Base-by-base conservation (phyloP, 371 early-diverging fungal genomes). In the Apophysomyces trapeziformis region DNA sequence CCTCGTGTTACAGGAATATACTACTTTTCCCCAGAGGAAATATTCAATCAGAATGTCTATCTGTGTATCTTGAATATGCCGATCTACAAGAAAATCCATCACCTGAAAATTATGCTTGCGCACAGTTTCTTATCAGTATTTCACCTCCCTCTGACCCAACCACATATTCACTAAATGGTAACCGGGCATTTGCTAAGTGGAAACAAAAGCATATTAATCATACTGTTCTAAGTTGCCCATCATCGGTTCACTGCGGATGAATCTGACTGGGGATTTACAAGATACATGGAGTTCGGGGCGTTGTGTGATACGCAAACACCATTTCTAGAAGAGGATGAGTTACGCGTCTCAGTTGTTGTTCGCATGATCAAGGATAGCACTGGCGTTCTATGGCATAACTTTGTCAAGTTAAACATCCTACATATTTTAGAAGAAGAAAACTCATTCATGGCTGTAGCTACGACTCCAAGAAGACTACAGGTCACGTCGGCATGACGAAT, bases 331-430 rank as follows among this genome's bases (percentile, higher is more conserved):
- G 73, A 91, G 61, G 89, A 92, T 46, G 65, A 76, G 14, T 78
- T 89, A 16, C 77, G 86, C 32, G 79, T 97, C 65, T 85, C 89
- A 5, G 93, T 91, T 1, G 89, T 88, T 63, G 85, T 97, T 45
- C 89, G 93, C 44, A 86, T 94, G 38, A 79, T 94, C 63, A 84
- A 92, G 65, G 98, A 97, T 73, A 84, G 90, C 14, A 93, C 92
- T 37, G 97, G 97, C 32, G 91, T 92, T 16, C 85, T 97, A 57
- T 97, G 97, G 97, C 95, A 96, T 78, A 93, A 90, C 71, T 96
- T 96, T 74, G 75, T 84, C 64, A 89, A 95, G 89, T 95, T 86
- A 75, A 26, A 26, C 26, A 18, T 13, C 36, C 12, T 21, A 41
- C 11, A 13, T 69, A 38, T 35, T 41, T 12, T 60, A 9, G 26